Conservation (phyloP, 192 early-diverging fungal genomes). For the Glomus cerebriforme region DNA sequence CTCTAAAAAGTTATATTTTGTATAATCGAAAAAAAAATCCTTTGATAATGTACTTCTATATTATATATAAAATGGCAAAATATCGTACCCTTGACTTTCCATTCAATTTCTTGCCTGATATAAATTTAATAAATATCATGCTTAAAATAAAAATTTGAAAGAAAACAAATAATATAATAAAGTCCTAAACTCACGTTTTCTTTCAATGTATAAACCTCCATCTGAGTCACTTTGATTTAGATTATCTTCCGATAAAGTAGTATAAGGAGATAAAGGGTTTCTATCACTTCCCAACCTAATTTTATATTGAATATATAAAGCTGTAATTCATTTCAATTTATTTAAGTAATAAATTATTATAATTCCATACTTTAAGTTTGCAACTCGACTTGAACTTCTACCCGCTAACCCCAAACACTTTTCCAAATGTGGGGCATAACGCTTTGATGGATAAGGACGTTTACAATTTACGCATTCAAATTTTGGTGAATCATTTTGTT, state of each 20-base stretch:
- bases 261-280: conserved; percentile 20
- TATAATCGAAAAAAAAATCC: background rate
- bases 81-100: conserved; percentile 23
- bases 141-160: conserved; percentile 6
- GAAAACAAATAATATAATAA: background rate
- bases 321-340: background rate
- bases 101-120: conserved; percentile 14
- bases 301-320: background rate
- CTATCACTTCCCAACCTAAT: conserved; percentile 7
- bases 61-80: background rate
- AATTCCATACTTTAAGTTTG: conserved; percentile 51
- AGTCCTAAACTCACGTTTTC: conserved; percentile 10
- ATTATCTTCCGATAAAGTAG: conserved; percentile 23
- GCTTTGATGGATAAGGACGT: conserved; percentile 71
- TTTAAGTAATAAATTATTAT: background rate
- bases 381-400: conserved; percentile 57
- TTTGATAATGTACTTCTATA: background rate
- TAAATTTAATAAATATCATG: background rate
- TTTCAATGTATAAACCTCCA: conserved; percentile 23
- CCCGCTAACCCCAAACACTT: conserved; percentile 88
- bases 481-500: conserved; percentile 52
- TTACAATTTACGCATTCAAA: conserved; percentile 85
- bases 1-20: background rate
- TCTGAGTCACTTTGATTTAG: conserved; percentile 23
- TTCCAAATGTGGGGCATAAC: conserved; percentile 91